These are phyloP conservation scores for Pseudophaeomoniella oleicola DNA, from an alignment of 2,329 filamentous ascomycete species.

Conservation along the genomic window DNA sequence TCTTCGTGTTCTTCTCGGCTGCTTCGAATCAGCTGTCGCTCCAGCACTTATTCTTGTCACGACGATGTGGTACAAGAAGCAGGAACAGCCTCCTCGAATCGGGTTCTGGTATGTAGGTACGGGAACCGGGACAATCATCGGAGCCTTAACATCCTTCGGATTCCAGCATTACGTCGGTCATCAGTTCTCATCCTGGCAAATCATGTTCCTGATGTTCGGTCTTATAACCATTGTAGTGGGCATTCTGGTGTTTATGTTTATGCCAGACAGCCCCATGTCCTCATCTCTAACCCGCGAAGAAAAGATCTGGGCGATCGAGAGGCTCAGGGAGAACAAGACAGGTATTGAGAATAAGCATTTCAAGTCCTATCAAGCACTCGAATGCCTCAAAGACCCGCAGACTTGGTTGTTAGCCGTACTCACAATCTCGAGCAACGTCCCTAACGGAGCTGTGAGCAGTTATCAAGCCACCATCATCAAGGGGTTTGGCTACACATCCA, in stretches of 20 bases:
- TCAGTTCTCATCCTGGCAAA: conserved; percentile 3
- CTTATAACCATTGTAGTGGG: conserved; percentile 7
- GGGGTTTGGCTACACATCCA: conserved; percentile 26
- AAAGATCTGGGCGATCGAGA: conserved; percentile 7
- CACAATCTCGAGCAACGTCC: conserved; percentile 12
- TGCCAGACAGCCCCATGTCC: conserved; percentile 32
- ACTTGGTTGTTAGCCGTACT: conserved; percentile 10
- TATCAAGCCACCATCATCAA: conserved; percentile 17
- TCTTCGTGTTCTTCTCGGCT: conserved; percentile 36
- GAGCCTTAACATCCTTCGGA: conserved; percentile 6
- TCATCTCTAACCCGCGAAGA: conserved; percentile 7
- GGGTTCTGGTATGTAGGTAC: conserved; percentile 13
- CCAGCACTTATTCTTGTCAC: conserved; percentile 42
- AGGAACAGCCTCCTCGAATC: conserved; percentile 15
- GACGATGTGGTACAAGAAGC: conserved; percentile 38
- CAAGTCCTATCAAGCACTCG: conserved; percentile 7
- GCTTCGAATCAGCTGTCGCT: conserved; percentile 39
- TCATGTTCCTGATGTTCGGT: conserved; percentile 6
- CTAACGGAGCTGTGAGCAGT: conserved; percentile 18
- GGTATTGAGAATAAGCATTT: conserved; percentile 9
- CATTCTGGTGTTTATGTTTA: conserved; percentile 18
- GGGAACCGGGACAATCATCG: conserved; percentile 7
- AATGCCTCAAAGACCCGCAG: conserved; percentile 11
- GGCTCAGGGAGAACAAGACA: conserved; percentile 8
- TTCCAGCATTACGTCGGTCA: conserved; percentile 5